Evolutionary conservation across 768 basidiomycete genomes (phyloP), one percentile per base, ranked within the genome.

Genomic region (Naganishia vaughanmartiniae): DNA sequence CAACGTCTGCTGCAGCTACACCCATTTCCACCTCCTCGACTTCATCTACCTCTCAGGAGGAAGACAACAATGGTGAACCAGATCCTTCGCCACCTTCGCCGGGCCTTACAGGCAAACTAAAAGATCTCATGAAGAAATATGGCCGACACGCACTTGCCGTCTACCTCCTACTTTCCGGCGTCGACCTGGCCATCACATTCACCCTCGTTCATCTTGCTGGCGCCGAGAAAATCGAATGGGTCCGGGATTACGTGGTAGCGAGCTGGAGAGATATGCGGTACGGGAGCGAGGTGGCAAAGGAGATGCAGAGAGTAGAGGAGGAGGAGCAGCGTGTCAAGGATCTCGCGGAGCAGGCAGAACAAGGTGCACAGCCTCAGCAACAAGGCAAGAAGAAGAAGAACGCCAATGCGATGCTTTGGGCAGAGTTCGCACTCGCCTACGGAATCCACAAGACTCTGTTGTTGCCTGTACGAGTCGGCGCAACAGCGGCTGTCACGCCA

Each of bases 81-180:
- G 48, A 51, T 26, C 48, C n/a, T 12, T 51, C 48, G 48, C 60
- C 60, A 24, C 60, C 60, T 9, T 63, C 60, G 6, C 42, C 60
- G 14, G 60, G 60, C 10, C 39, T 63, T 1, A 42, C 39, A 7
- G 60, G 60, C 56, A 72, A 72, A 24, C 83, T 93, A 28, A 92
- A 89, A 77, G 85, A 87, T 74, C 89, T 97, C 70, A 89, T 93
- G 70, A 93, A 90, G 78, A 87, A 90, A 4, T 96, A 98, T 79
- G 95, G 95, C 34, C 93, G 91, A 91, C 95, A 94, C 78, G 93
- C 96, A 24, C 85, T 98, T 33, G 93, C 90, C 36, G 88, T 98
- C 30, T 99, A 99, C 84, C 54, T 89, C 72, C 78, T 89, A 60
- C 79, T 98, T 67, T 86, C 87, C 51, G 83, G 84, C 9, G 77